These are phyloP conservation scores for Botrytis byssoidea DNA, from an alignment of 2,329 filamentous ascomycete genomes.

Conservation along the genomic window DNA sequence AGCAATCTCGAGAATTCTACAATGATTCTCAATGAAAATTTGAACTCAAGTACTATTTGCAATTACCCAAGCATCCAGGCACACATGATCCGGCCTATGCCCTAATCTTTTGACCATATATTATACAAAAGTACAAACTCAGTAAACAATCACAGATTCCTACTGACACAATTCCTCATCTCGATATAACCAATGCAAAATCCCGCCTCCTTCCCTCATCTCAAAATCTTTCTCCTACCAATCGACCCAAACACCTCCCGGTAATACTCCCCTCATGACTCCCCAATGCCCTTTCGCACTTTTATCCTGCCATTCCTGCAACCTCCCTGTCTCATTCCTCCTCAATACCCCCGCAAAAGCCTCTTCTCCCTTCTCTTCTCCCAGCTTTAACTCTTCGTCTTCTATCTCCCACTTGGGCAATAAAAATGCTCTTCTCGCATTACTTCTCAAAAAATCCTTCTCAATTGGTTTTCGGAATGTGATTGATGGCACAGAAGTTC, in stretches of 20 bases:
- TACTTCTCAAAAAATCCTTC: conserved; percentile 70
- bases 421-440: conserved; percentile 67
- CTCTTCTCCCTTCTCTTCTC: conserved; percentile 43
- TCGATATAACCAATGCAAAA: not conserved
- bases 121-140: not conserved
- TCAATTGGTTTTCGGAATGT: conserved; percentile 64
- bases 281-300: conserved; percentile 85
- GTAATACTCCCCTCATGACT: conserved; percentile 85
- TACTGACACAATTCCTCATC: not conserved
- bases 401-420: conserved; percentile 69
- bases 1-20: not conserved
- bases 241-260: conserved; percentile 76
- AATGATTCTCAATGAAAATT: not conserved
- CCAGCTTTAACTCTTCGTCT: conserved; percentile 28
- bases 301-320: conserved; percentile 70
- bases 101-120: not conserved
- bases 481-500: conserved; percentile 42
- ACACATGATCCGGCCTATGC: not conserved
- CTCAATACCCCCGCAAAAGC: conserved; percentile 49
- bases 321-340: conserved; percentile 61
- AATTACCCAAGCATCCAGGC: not conserved
- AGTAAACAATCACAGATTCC: not conserved
- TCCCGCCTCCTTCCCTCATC: not conserved
- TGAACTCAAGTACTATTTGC: not conserved
- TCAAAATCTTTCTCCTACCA: conserved; percentile 58